Evolutionary conservation across 225 moss, liverwort and hornwort species (phyloP), one percentile per base, ranked within the genome.

Genomic region (Asterella californica): DNA sequence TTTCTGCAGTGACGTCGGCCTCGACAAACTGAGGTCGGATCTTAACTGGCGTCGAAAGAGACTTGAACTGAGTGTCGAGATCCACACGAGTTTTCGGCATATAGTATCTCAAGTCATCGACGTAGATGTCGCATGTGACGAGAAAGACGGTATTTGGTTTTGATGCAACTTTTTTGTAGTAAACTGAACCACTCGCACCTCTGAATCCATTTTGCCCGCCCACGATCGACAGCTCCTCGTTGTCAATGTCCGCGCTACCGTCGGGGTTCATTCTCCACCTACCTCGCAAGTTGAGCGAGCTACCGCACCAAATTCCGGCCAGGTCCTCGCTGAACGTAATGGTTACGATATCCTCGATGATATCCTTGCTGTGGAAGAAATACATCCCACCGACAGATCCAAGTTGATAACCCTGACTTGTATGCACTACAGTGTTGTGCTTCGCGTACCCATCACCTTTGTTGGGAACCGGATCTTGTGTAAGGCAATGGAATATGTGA

Each of bases 231-330:
- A 72, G 9, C 72, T 72, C 72, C 72, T 72, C 2, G 2, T 27
- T 5, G 29, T 47, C 49, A 0, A 70, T 0, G 42, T 70, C 69
- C 22, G 19, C 69, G 14, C 24, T 0, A 21, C 69, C 69, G 27
- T 49, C 49, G 12, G 46, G 11, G 5, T n/a, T 49, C 42, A 42
- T 42, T 42, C 7, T 42, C 42, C 42, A 42, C 42, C 42, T 0
- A 17, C 72, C 72, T 49, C 72, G 72, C 72, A 72, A 27, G 72
- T 30, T 72, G 72, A 72, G 48, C 18, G 72, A 47, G 27, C 72
- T 49, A 8, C 49, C 72, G 2, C 25, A 0, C n/a, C n/a, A 72
- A 19, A 2, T 0, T 45, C 42, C 18, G 3, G 0, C 22, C 38
- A 70, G 22, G 21, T 45, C 22, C 8, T 19, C 1, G 38, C 1